Evolutionary conservation across 192 early-diverging fungal species (phyloP).

Genomic region (Gonapodya sp.): DNA sequence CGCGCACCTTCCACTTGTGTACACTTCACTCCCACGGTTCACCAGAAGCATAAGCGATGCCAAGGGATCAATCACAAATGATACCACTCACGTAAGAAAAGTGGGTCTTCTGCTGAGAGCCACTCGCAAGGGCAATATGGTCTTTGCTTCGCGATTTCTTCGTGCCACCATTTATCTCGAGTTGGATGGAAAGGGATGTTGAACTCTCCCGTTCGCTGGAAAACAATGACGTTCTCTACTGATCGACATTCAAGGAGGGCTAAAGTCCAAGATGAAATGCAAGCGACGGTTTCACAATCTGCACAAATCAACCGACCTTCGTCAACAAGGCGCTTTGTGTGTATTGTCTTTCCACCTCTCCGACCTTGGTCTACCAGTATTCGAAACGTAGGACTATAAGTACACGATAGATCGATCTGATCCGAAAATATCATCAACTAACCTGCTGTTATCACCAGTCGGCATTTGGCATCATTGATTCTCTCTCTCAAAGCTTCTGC

Average conservation of each 20-base stretch:
- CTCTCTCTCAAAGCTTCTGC: conserved; percentile 86
- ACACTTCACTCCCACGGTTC: conserved; percentile 29
- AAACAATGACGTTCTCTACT: conserved; percentile 77
- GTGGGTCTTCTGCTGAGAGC: conserved; percentile 82
- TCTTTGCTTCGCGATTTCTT: conserved; percentile 71
- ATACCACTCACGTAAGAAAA: conserved; percentile 90
- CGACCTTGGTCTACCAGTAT: conserved; percentile 83
- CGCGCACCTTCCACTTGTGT: conserved; percentile 61
- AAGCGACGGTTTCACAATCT: background rate
- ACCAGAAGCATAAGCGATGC: background rate
- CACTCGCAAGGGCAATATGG: conserved; percentile 77
- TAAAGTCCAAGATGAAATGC: background rate
- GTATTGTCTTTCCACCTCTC: conserved; percentile 80
- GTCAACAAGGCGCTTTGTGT: conserved; percentile 87
- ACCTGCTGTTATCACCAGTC: conserved; percentile 71
- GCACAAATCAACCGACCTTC: conserved; percentile 38
- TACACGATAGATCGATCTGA: too few relatives aligned
- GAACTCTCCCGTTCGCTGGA: conserved; percentile 75
- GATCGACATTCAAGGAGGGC: conserved; percentile 67
- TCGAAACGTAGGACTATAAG: too few relatives aligned
- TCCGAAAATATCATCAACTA: background rate
- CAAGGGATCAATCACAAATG: conserved; percentile 23
- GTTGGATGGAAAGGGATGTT: conserved; percentile 58
- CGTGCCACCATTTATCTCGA: conserved; percentile 93
- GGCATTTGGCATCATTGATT: conserved; percentile 69